Evolutionary conservation across 345 rosid species (phyloP), one percentile per base, ranked within the genome.

Genomic region (Syzygium jambos): DNA sequence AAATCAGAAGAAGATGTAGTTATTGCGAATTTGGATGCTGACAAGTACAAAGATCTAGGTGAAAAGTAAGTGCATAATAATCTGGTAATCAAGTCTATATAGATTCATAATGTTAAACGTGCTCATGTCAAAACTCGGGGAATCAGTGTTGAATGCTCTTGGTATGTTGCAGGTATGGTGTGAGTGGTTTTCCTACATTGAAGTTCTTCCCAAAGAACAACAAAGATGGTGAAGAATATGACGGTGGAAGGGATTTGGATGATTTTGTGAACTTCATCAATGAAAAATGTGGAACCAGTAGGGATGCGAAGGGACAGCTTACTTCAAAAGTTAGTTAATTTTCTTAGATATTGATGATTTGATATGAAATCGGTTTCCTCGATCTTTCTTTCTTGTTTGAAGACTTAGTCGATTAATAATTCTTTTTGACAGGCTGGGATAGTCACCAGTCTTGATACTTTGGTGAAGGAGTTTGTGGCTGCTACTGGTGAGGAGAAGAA

Each of bases 151-250:
- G 27, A 82, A 15, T 56, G 29, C n/a, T 55, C 7, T 17, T 59
- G 30, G 52, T 27, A 30, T 22, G 51, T 16, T 88, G 80, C 92
- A 98, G 99, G 93, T 95, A 90, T 85, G 99, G 96, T 89, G 96
- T 96, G 61, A 96, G 97, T 88, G 99, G 98, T 80, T 96, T 46
- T 93, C 99, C 99, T 86, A 96, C 98, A 43, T 84, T 98, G 89
- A 98, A 95, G 87, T 96, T 96, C 91, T 98, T 98, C 88, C 98
- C 99, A 16, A 95, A 93, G 89, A 91, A 93, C 91, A 96, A 96
- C 93, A 96, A 96, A 94, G 99, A 92, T 53, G 99, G 99, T 83
- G 97, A 96, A 89, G 98, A 96, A 21, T 98, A 96, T 83, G 98
- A 94, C 7, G 99, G 97, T 22, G 98, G 98, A 57, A 93, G 99